Conservation (phyloP, 495 filamentous ascomycete species). For the Astrothelium subdiscretum region DNA sequence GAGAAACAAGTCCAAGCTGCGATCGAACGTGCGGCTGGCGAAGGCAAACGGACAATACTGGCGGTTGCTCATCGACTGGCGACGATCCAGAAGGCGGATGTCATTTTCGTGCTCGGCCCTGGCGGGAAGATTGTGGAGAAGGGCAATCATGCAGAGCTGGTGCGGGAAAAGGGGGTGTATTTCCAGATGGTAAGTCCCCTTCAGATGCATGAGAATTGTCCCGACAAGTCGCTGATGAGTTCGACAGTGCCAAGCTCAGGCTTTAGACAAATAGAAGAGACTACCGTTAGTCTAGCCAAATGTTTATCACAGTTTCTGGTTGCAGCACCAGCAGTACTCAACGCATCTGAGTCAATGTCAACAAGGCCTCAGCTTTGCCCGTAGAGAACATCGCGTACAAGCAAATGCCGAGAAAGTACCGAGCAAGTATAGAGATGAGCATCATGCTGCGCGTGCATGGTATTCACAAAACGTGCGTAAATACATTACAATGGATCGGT, state of each 20-base stretch:
- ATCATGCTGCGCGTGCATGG: background rate
- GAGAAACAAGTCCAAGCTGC: slow-evolving; percentile 62
- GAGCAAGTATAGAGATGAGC: background rate
- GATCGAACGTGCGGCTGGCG: slow-evolving; percentile 47
- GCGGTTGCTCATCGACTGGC: slow-evolving; percentile 55
- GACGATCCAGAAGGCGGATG: slow-evolving; percentile 43
- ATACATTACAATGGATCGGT: background rate
- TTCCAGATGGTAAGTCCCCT: slow-evolving; percentile 33
- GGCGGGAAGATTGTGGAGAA: slow-evolving; percentile 37
- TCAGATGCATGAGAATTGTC: slow-evolving; percentile 23
- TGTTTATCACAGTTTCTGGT: slow-evolving; percentile 2
- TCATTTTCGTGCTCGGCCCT: slow-evolving; percentile 36
- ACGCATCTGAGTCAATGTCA: background rate
- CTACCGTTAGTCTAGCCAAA: background rate
- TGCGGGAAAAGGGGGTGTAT: slow-evolving; percentile 38
- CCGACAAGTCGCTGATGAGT: background rate
- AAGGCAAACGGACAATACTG: slow-evolving; percentile 51
- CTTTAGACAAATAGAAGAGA: slow-evolving; percentile 4
- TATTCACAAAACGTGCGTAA: background rate
- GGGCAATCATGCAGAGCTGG: slow-evolving; percentile 40
- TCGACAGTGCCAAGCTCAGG: slow-evolving; percentile 3
- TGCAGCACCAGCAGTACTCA: background rate
- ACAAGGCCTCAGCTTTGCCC: background rate
- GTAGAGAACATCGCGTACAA: background rate
- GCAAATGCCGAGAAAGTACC: background rate